phyloP scores from a whole-genome alignment of 163 green algal genomes.

The Scenedesmus sp. region DNA sequence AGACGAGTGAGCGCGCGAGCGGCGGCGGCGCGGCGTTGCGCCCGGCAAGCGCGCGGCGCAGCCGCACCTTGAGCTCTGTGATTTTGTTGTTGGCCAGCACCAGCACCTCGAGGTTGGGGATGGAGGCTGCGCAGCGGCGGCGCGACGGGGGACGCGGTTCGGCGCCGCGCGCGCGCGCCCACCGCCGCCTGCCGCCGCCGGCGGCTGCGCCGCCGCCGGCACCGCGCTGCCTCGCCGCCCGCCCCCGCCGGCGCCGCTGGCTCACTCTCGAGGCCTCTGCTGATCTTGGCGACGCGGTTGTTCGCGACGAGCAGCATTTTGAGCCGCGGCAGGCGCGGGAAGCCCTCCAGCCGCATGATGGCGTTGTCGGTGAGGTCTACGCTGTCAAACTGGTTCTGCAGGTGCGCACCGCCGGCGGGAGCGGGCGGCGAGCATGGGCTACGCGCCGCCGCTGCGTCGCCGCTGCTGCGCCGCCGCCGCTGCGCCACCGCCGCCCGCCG shows the following conservation, averaged over 20 bases:
- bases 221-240: background rate
- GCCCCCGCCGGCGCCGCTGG: too few relatives aligned
- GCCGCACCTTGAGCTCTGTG: constrained; percentile 76
- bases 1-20: background rate
- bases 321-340: constrained; percentile 88
- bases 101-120: constrained; percentile 80
- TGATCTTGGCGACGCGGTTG: constrained; percentile 92
- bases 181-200: too few relatives aligned
- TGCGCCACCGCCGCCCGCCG: too few relatives aligned
- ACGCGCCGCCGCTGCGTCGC: too few relatives aligned
- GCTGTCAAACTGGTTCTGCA: constrained; percentile 97
- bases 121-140: constrained; percentile 46
- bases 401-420: too few relatives aligned
- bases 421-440: too few relatives aligned
- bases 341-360: constrained; percentile 95
- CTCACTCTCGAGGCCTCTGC: constrained; percentile 71
- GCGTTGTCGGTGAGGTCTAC: constrained; percentile 98
- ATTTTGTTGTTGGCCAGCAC: constrained; percentile 96
- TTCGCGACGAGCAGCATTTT: constrained; percentile 92
- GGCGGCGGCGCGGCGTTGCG: background rate
- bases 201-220: too few relatives aligned
- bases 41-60: background rate
- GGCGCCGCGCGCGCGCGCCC: too few relatives aligned
- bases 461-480: too few relatives aligned
- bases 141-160: too few relatives aligned